Percentiles rank a stretch among this genome's conserved stretches.
Evolutionary conservation across 768 basidiomycete species (phyloP).

Genomic region (Sistotremastrum suecicum): DNA sequence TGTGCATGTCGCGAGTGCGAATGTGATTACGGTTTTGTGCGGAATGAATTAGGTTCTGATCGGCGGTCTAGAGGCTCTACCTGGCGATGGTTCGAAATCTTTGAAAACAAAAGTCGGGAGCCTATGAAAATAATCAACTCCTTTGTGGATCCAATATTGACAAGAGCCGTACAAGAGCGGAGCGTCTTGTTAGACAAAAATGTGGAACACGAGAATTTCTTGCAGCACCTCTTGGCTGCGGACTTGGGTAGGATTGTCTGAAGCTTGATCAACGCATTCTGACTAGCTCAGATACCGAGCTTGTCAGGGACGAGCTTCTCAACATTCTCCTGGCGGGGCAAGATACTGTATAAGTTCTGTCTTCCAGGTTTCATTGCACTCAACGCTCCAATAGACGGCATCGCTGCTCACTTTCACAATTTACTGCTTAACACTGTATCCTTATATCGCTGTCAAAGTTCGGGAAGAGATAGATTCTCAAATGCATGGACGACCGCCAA

Average conservation of each 20-base stretch:
- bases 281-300: slow-evolving; percentile 12
- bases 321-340: slow-evolving; percentile 24
- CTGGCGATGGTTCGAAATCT: slow-evolving; percentile 14
- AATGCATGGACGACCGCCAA: slow-evolving; percentile 9
- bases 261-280: not conserved
- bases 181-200: slow-evolving; percentile 2
- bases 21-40: slow-evolving; percentile 4
- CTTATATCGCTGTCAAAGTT: slow-evolving; percentile 8
- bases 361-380: not conserved
- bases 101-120: slow-evolving; percentile 6
- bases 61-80: slow-evolving; percentile 4
- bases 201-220: slow-evolving; percentile 3
- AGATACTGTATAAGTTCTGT: slow-evolving; percentile 15
- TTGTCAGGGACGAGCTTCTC: slow-evolving; percentile 23
- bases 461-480: slow-evolving; percentile 11
- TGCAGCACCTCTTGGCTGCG: slow-evolving; percentile 11
- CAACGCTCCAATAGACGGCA: slow-evolving; percentile 8
- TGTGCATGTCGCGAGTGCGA: slow-evolving; percentile 6
- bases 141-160: slow-evolving; percentile 11
- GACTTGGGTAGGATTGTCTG: slow-evolving; percentile 6
- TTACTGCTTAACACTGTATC: slow-evolving; percentile 16
- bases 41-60: not conserved
- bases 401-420: slow-evolving; percentile 17
- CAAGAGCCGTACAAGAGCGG: not conserved
- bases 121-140: slow-evolving; percentile 9